Base-by-base conservation (phyloP, 768 basidiomycete genomes). In the Rhizopogon rudus region DNA sequence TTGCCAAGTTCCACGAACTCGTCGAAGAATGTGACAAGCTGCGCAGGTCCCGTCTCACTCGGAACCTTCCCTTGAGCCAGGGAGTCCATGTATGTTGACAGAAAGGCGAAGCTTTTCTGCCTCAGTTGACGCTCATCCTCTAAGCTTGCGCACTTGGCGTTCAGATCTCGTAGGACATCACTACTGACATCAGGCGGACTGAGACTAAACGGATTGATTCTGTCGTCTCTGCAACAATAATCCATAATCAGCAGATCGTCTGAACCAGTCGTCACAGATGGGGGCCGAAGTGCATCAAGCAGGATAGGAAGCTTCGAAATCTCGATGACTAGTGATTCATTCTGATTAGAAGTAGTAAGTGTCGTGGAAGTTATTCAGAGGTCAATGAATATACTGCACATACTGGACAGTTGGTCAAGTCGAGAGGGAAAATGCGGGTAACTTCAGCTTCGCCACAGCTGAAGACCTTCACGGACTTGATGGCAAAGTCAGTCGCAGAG, bases 31-130 rank as follows among this genome's bases (percentile, higher is more conserved):
- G 56, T 33, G 4, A 60, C 53, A 42, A 65, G 59, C 28, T 57
- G 63, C 17, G 60, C 52, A n/a, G 63, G 60, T 17, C 60, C 60
- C 0, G 44, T 40, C 13, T 57, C 53, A 3, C 1, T 5, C 0
- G 56, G 33, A 22, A 42, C 51, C n/a, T 65, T 60, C 56, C 58
- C 65, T 41, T 65, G 55, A 6, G 65, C 65, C 17, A 65, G 60
- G 17, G 65, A 66, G 41, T 67, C 58, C 60, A 65, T 67, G 28
- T 62, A 65, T 1, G 65, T 67, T 5, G 65, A 63, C 25, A 67
- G 55, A 42, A 67, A 67, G 9, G 50, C 42, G 49, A 65, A 50
- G 40, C 63, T 57, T 33, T 62, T 54, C 31, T 65, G 54, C 42
- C 61, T 62, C 51, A 65, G 37, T 1, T 54, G 51, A n/a, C 22